Base-by-base conservation (phyloP, 2,329 filamentous ascomycete species). In the Ascochyta lentis region DNA sequence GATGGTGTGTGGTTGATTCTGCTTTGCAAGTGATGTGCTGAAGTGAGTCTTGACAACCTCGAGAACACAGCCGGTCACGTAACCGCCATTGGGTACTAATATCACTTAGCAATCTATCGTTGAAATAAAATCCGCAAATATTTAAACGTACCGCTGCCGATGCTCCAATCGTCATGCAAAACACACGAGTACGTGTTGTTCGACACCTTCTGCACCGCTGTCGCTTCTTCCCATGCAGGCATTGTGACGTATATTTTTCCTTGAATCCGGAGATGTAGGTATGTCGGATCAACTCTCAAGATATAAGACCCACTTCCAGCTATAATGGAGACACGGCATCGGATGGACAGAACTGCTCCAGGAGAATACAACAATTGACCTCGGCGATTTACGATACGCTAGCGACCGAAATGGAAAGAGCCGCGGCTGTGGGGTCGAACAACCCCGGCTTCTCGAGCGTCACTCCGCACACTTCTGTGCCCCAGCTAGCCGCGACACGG, bases 11-110 rank as follows among this genome's bases (percentile, higher is more conserved):
- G 86, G 85, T 70, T 86, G 84, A 55, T 84, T 82, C 46, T 83
- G 83, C 46, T 81, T 78, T 56, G 80, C 76, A 19, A 88, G 82
- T 6, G 86, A 83, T 6, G 80, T 83, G 24, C 61, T 73, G 76
- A 88, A 88, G 72, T 90, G 87, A 2, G 77, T 80, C 9, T 77
- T 75, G 23, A 85, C 85, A 16, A 86, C 84, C 49, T 81, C 80
- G 58, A 89, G 80, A 58, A 91, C 81, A 44, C 83, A 79, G 0
- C 86, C 81, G 9, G 87, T 87, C 15, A 89, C 84, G 65, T 88
- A 89, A 54, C 89, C 89, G 48, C 89, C 89, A 71, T 91, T 87
- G 6, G 88, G 88, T 12, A 91, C 89, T 88, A 41, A 49, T 3
- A 4, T 7, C 24, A n/a, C 39, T 55, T 27, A 55, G 53, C 42